A percentile compares a stretch with the other conserved stretches of the same genome.
phyloP scores from a whole-genome alignment of 345 rosid species.

The Jatropha curcas region DNA sequence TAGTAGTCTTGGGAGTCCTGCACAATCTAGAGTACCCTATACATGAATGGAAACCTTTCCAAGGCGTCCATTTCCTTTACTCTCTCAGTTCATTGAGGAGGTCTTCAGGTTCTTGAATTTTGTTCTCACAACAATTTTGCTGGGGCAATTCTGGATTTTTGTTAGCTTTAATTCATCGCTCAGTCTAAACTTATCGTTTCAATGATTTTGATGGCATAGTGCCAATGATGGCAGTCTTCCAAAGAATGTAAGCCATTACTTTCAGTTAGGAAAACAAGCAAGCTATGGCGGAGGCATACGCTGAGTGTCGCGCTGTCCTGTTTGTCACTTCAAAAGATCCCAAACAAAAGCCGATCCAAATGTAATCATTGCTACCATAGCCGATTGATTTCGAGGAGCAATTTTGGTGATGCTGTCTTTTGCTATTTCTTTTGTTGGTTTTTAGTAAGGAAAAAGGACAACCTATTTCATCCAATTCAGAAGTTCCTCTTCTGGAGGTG shows the following conservation, averaged over 20 bases:
- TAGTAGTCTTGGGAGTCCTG: constrained; percentile 13
- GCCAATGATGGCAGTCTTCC: constrained; percentile 12
- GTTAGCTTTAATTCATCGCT: not conserved
- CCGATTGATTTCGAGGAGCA: not conserved
- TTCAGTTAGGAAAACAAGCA: not conserved
- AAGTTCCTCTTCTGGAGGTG: not conserved
- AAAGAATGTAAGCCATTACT: constrained; percentile 7
- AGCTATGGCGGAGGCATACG: too few relatives aligned
- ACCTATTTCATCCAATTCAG: too few relatives aligned
- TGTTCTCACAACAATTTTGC: constrained; percentile 8
- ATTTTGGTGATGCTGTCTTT: too few relatives aligned
- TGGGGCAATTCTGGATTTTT: constrained; percentile 6
- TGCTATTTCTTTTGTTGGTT: not conserved
- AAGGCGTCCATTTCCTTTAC: constrained; percentile 1
- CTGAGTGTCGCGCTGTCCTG: not conserved
- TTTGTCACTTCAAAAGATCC: too few relatives aligned
- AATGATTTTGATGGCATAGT: constrained; percentile 18
- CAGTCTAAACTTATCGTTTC: constrained; percentile 13
- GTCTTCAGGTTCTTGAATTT: constrained; percentile 1
- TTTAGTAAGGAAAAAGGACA: too few relatives aligned
- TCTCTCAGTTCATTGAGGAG: constrained; percentile 10
- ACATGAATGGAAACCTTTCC: constrained; percentile 3
- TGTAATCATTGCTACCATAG: not conserved
- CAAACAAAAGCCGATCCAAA: not conserved
- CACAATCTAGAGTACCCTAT: constrained; percentile 1